Evolutionary conservation across 164 flowering plant species (phyloP), one percentile per base, ranked within the genome.

Genomic region (Chimonanthus praecox): DNA sequence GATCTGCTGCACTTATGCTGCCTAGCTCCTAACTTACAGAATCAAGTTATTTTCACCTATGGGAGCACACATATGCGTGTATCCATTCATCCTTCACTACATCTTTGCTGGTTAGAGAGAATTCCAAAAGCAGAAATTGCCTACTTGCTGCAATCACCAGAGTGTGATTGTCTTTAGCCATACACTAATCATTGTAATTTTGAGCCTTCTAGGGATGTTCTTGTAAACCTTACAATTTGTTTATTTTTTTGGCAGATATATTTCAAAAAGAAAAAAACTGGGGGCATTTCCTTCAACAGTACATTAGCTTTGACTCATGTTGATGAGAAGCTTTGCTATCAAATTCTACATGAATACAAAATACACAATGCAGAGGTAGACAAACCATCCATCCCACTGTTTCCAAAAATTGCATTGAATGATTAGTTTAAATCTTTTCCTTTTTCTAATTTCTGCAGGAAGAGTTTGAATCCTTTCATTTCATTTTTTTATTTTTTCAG

Each of bases 281-380:
- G 99, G 10, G 98, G 99, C 72, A 92, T 96, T 74, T 96, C 99
- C 58, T 96, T 96, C 87, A 94, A 92, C 83, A 90, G 89, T 80
- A 92, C 98, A 33, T 0, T 72, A 18, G 84, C 83, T 51, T 82
- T 96, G 72, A 94, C 97, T 73, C 97, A 91, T 81, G 85, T 96
- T 48, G 99, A 96, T 80, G 99, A 92, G 87, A 96, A 96, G 81
- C 97, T 96, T 50, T 96, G 98, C 81, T 94, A 96, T 79, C 95
- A 94, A 75, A 94, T 96, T 87, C 82, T 96, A 43, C 98, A 96
- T 76, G 99, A 96, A 69, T 96, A 96, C 83, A 96, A 96, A 79
- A 96, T 96, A 79, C 98, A 94, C 84, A 96, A 96, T 82, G 99
- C 99, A 11, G 98, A 96, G 99, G 99, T 96, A 85, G 70, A 11